Evolutionary conservation across 176 grass and related monocot species (phyloP).

Genomic region (Juncus effusus): DNA sequence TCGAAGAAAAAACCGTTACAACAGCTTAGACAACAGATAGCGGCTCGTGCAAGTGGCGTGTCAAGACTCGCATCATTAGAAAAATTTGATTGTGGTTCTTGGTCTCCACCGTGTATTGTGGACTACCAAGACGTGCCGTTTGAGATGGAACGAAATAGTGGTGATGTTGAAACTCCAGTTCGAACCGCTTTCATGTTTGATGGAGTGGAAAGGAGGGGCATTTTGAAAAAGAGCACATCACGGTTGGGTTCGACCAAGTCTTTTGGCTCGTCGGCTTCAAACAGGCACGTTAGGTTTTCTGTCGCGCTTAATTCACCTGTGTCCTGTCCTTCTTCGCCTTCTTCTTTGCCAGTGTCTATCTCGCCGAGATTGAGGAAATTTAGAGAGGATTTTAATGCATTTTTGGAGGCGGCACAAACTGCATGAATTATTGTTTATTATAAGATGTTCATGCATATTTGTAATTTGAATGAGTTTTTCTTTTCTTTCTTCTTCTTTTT

Average conservation of each 20-base stretch:
- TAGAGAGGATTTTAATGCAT: constrained; percentile 74
- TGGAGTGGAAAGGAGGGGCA: constrained; percentile 38
- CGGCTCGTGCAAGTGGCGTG: constrained; percentile 21
- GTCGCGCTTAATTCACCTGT: constrained; percentile 14
- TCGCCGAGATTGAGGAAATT: constrained; percentile 52
- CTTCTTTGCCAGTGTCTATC: constrained; percentile 31
- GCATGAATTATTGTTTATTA: constrained; percentile 15
- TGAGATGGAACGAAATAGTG: constrained; percentile 30
- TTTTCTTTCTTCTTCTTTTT: too few species aligned
- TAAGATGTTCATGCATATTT: background rate
- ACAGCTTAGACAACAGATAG: constrained; percentile 44
- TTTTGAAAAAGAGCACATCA: constrained; percentile 63
- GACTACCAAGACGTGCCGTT: constrained; percentile 8
- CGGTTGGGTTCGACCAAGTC: constrained; percentile 42
- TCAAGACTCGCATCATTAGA: constrained; percentile 55
- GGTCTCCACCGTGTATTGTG: constrained; percentile 1
- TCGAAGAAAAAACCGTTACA: constrained; percentile 46
- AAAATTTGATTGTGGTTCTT: constrained; percentile 49
- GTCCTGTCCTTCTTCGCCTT: constrained; percentile 66
- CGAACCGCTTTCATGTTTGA: constrained; percentile 75
- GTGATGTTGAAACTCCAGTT: constrained; percentile 50
- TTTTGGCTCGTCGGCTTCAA: constrained; percentile 34
- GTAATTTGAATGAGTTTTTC: constrained; percentile 3
- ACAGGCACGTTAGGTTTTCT: constrained; percentile 79
- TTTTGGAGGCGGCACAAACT: constrained; percentile 60